Base-by-base conservation (phyloP, 164 flowering plant species). In the Vitis labrusca region DNA sequence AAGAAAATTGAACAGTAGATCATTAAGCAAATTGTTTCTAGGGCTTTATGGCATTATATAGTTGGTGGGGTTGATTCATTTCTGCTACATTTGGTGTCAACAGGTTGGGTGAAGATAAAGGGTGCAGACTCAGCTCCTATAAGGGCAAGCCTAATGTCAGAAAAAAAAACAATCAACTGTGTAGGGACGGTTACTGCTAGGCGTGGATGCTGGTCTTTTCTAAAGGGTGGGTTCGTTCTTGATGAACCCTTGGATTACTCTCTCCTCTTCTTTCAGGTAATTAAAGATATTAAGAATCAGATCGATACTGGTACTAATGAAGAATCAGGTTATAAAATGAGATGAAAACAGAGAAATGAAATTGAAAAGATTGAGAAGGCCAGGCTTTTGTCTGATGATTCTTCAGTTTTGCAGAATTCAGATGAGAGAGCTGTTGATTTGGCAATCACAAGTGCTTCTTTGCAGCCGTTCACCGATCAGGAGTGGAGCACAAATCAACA, bases 201-300 rank as follows among this genome's bases (percentile, higher is more conserved):
- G 67, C 48, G 23, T 44, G 97, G 88, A 5, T 94, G 99, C 77
- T 94, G 99, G 99, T 91, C 99, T 17, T 94, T 94, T 78, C 97
- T 91, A 64, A 92, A 95, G 75, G 99, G 99, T 57, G 99, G 99
- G 17, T 92, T 95, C 63, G 79, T 78, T 60, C 71, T 90, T 2
- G 65, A 78, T 59, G 82, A 90, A 3, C 77, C 93, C 0, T 81
- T 91, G 4, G 61, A 71, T 8, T 60, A 57, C 5, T 78, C 94
- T 11, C 68, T 73, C 7, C 71, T 94, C 8, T 76, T 70, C 49
- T 85, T 95, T 70, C 85, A 86, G 90, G 98, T 89, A 76, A 50
- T 37, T 37, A 37, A 37, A 37, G 44, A 37, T 37, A 6, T 37
- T 2, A 37, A 37, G 44, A 37, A 37, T 37, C 44, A 37, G 44